Conservation (phyloP, 164 flowering plant species). For the Piper longum region DNA sequence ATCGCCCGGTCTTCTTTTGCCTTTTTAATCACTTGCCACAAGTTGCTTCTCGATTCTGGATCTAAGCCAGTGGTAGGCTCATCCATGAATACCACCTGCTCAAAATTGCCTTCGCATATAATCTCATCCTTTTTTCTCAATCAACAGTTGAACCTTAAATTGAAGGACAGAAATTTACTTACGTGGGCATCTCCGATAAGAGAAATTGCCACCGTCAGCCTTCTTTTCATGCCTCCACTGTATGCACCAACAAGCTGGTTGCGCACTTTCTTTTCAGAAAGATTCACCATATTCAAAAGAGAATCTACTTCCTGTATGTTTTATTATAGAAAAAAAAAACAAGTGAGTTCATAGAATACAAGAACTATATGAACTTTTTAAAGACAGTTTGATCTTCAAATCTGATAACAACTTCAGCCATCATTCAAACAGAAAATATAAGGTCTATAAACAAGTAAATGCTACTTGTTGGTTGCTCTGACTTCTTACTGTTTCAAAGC, state of each 20-base stretch:
- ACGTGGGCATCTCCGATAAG: conserved; percentile 83
- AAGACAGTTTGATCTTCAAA: not conserved
- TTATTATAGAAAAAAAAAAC: not conserved
- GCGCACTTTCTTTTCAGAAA: conserved; percentile 60
- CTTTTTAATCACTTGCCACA: conserved; percentile 59
- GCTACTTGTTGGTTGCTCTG: not conserved
- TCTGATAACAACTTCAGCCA: too few species aligned
- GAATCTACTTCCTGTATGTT: conserved; percentile 57
- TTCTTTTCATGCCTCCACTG: conserved; percentile 96
- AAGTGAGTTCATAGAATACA: not conserved
- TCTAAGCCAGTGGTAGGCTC: conserved; percentile 63
- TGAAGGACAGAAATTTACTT: conserved; percentile 1
- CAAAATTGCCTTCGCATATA: not conserved
- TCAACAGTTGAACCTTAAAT: not conserved
- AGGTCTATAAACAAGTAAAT: not conserved
- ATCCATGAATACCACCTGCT: conserved; percentile 17
- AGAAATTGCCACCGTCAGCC: conserved; percentile 87
- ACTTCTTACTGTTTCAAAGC: not conserved
- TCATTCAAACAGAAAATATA: not conserved
- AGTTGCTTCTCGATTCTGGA: conserved; percentile 55
- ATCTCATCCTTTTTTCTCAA: not conserved
- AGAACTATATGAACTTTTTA: not conserved
- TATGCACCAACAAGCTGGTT: conserved; percentile 68
- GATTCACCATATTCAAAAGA: conserved; percentile 54
- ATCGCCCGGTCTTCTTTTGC: conserved; percentile 54